Conservation (phyloP, 2,329 filamentous ascomycete genomes). For the Sclerotinia glacialis region DNA sequence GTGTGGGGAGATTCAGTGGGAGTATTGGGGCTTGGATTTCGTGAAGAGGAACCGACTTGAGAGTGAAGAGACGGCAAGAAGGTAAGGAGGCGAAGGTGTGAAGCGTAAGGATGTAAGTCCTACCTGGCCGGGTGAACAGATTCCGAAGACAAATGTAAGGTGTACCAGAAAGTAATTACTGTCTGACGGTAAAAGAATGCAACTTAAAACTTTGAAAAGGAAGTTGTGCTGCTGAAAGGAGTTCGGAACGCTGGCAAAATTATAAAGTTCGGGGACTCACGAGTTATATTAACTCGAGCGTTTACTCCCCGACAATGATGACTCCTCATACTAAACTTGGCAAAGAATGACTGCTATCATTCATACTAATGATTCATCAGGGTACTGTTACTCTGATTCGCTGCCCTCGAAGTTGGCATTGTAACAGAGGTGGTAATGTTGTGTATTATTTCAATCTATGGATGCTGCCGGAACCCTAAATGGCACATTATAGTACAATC, state of each 20-base stretch:
- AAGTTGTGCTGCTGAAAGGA: neutral
- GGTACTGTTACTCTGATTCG: neutral
- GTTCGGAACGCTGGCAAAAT: neutral
- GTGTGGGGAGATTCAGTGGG: neutral
- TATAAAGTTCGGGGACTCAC: neutral
- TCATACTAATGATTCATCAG: neutral
- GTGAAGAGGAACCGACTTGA: too few relatives aligned
- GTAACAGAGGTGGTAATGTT: neutral
- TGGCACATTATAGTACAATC: neutral
- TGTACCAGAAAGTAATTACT: too few relatives aligned
- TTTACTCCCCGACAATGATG: neutral
- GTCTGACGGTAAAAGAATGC: too few relatives aligned
- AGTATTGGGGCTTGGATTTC: rapidly evolving
- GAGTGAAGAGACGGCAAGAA: neutral
- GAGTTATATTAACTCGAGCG: neutral
- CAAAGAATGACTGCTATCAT: neutral
- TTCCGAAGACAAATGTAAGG: neutral
- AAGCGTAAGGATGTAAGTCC: too few relatives aligned
- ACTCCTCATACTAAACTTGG: neutral
- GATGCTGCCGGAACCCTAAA: too few relatives aligned
- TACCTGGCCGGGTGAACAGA: too few relatives aligned
- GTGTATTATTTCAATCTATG: too few relatives aligned
- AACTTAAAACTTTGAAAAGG: neutral
- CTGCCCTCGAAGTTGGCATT: neutral
- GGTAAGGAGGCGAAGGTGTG: neutral